phyloP scores from a whole-genome alignment of 495 filamentous ascomycete species.

The Penicillium macrosclerotiorum region DNA sequence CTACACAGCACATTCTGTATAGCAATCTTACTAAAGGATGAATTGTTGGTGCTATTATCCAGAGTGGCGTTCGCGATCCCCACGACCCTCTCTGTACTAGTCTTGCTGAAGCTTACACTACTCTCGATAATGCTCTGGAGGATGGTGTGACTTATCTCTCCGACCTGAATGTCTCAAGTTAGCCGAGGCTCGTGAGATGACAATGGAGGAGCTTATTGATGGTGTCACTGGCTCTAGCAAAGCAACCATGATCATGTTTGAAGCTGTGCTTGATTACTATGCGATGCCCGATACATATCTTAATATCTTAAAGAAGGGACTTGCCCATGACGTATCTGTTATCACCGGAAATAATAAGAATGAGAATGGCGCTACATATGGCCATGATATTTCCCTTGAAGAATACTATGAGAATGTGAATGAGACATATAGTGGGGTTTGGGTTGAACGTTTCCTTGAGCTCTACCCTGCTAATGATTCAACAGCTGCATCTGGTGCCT shows the following conservation, averaged over 20 bases:
- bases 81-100: constrained; percentile 13
- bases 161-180: background rate
- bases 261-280: constrained; percentile 15
- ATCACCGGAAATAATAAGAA: constrained; percentile 21
- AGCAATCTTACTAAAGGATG: constrained; percentile 9
- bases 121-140: constrained; percentile 10
- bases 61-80: constrained; percentile 17
- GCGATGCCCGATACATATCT: constrained; percentile 13
- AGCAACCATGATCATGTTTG: constrained; percentile 5
- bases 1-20: constrained; percentile 18
- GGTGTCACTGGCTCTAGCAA: background rate
- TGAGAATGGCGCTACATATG: constrained; percentile 10
- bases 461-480: constrained; percentile 13
- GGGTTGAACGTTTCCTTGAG: constrained; percentile 11
- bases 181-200: background rate
- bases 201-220: background rate
- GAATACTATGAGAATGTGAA: constrained; percentile 15
- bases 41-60: constrained; percentile 11
- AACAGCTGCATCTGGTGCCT: constrained; percentile 11
- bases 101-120: constrained; percentile 9
- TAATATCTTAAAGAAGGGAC: constrained; percentile 2
- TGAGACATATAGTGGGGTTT: background rate
- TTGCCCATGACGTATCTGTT: constrained; percentile 16
- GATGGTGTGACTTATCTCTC: constrained; percentile 13
- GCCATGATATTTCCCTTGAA: background rate